Conservation (phyloP, 2,329 filamentous ascomycete species). For the Ophiosphaerella korrae region DNA sequence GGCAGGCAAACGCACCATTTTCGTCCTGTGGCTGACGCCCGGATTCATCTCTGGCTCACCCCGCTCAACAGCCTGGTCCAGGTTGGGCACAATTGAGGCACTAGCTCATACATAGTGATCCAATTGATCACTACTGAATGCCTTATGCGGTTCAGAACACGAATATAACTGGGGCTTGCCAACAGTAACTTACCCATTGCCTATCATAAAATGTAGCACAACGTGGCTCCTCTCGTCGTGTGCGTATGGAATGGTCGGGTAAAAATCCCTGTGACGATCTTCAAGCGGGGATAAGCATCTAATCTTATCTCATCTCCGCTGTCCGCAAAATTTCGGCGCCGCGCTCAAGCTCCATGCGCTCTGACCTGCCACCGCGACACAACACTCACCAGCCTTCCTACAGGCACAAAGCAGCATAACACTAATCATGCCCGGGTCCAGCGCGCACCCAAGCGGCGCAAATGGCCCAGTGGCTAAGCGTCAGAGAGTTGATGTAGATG, state of each 20-base stretch:
- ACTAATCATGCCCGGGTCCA: slow-evolving; percentile 54
- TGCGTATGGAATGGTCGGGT: neutral
- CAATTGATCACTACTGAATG: too few species aligned
- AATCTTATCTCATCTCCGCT: slow-evolving; percentile 31
- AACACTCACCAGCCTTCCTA: neutral
- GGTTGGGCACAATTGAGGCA: too few species aligned
- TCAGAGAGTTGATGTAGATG: slow-evolving; percentile 36
- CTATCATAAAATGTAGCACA: too few species aligned
- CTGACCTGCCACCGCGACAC: neutral
- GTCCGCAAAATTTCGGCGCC: slow-evolving; percentile 18
- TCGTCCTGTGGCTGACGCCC: too few species aligned
- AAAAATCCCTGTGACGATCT: slow-evolving; percentile 27
- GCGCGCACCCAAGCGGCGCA: slow-evolving; percentile 51
- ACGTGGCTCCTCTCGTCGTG: neutral
- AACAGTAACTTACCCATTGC: too few species aligned
- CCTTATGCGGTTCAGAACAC: too few species aligned
- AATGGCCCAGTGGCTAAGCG: slow-evolving; percentile 71
- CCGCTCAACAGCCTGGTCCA: too few species aligned
- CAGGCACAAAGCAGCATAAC: neutral
- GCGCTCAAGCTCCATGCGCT: neutral
- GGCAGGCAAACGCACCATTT: too few species aligned
- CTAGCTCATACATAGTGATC: too few species aligned
- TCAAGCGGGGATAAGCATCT: slow-evolving; percentile 24
- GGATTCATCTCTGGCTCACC: too few species aligned
- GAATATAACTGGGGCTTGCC: too few species aligned